These are phyloP conservation scores for Madurella mycetomatis DNA, from an alignment of 2,329 filamentous ascomycete genomes.

Conservation along the genomic window DNA sequence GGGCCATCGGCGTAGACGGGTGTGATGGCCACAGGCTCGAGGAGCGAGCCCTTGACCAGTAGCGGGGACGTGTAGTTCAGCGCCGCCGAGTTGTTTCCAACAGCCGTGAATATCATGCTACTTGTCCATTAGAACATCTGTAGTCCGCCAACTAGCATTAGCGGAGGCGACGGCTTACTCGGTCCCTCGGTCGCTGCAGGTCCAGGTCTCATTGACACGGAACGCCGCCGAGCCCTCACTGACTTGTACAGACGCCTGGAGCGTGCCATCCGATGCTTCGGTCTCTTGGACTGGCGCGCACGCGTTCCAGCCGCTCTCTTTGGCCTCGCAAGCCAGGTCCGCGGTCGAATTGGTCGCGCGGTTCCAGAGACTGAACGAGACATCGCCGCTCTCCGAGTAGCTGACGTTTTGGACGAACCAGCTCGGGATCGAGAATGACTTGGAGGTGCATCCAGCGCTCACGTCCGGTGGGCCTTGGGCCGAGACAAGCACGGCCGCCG, in stretches of 20 bases:
- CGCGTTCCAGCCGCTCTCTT: constrained; percentile 7
- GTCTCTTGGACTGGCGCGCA: constrained; percentile 3
- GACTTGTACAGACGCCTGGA: constrained; percentile 14
- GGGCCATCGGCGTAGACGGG: constrained; percentile 24
- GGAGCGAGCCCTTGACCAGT: constrained; percentile 23
- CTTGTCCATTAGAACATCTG: neutral
- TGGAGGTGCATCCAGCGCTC: constrained; percentile 21
- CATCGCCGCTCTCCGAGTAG: neutral
- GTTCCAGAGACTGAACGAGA: constrained; percentile 21
- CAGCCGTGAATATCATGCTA: constrained; percentile 21
- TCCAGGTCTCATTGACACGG: constrained; percentile 23
- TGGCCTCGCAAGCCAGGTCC: constrained; percentile 12
- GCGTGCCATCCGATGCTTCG: neutral
- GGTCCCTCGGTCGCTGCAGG: constrained; percentile 19
- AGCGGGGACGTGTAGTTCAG: constrained; percentile 16
- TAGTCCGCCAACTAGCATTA: neutral
- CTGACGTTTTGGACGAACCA: constrained; percentile 25
- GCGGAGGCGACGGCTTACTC: neutral
- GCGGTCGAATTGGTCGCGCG: constrained; percentile 22
- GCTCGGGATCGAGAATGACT: constrained; percentile 25
- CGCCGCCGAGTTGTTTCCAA: constrained; percentile 15
- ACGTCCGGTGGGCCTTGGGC: constrained; percentile 2
- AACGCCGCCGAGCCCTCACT: constrained; percentile 7
- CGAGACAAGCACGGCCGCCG: constrained; percentile 4
- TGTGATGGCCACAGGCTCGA: constrained; percentile 22